Percentiles rank a stretch among this genome's conserved stretches.
Conservation (phyloP, 2,329 filamentous ascomycete species). For the Aspergillus alliaceus region DNA sequence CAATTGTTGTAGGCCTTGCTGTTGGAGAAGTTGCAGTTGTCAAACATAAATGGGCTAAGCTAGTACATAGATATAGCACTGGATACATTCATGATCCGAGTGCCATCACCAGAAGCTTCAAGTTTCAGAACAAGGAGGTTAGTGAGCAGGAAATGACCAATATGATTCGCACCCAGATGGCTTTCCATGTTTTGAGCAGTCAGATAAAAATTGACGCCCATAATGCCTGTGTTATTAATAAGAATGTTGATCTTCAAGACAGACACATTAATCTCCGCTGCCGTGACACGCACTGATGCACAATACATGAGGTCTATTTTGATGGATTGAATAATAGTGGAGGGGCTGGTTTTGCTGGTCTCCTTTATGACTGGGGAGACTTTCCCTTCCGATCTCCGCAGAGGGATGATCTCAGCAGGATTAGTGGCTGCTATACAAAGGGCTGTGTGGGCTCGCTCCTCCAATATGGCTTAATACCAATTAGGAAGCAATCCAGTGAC, state of each 20-base stretch:
- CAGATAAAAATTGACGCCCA: slow-evolving; percentile 29
- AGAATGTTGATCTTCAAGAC: slow-evolving; percentile 35
- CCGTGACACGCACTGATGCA: slow-evolving; percentile 31
- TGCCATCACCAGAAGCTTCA: slow-evolving; percentile 21
- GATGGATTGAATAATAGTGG: slow-evolving; percentile 24
- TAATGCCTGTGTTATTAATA: slow-evolving; percentile 47
- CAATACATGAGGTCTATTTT: slow-evolving; percentile 37
- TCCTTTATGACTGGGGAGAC: slow-evolving; percentile 28
- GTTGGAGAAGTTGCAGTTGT: slow-evolving; percentile 46
- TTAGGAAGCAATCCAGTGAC: too few species aligned
- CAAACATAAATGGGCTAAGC: slow-evolving; percentile 43
- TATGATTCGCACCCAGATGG: slow-evolving; percentile 41
- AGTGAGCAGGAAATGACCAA: slow-evolving; percentile 43
- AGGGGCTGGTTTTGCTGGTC: slow-evolving; percentile 19
- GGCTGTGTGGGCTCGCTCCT: slow-evolving; percentile 35
- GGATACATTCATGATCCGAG: slow-evolving; percentile 46
- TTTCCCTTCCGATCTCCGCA: slow-evolving; percentile 38
- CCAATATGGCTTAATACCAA: too few species aligned
- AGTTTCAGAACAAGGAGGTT: slow-evolving; percentile 39
- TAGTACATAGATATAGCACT: slow-evolving; percentile 49
- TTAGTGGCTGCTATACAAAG: slow-evolving; percentile 34
- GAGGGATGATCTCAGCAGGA: slow-evolving; percentile 40
- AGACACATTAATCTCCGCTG: slow-evolving; percentile 28
- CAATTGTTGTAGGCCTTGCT: slow-evolving; percentile 33
- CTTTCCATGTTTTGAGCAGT: slow-evolving; percentile 40